phyloP scores from a whole-genome alignment of 2,329 filamentous ascomycete genomes.

The Mariannaea sp. region DNA sequence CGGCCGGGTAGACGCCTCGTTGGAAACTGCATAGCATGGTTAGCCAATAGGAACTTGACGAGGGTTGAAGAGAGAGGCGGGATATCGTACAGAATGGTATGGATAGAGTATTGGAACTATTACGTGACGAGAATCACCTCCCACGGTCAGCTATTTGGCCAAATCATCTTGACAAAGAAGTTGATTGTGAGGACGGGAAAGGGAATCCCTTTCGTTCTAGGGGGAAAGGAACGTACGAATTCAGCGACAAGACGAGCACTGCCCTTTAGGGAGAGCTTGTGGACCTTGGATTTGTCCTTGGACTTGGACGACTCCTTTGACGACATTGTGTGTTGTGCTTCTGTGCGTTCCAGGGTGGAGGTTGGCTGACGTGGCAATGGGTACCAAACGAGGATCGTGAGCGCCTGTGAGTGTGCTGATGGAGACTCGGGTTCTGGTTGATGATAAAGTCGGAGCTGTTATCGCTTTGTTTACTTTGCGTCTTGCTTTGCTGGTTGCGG shows the following conservation, averaged over 20 bases:
- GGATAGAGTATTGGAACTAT: slow-evolving; percentile 97
- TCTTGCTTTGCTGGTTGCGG: slow-evolving; percentile 39
- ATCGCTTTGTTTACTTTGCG: slow-evolving; percentile 36
- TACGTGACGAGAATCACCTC: background rate
- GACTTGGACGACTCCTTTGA: slow-evolving; percentile 39
- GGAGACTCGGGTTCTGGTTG: background rate
- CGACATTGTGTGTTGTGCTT: slow-evolving; percentile 39
- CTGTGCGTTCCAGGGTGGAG: background rate
- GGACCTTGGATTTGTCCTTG: slow-evolving; percentile 65
- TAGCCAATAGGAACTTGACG: background rate
- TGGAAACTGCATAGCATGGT: slow-evolving; percentile 72
- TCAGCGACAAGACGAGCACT: slow-evolving; percentile 87
- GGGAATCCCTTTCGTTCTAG: no score
- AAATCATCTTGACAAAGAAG: no score
- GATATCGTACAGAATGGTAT: slow-evolving; percentile 80
- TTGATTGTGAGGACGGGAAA: no score
- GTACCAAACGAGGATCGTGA: no score
- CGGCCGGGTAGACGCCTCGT: slow-evolving; percentile 82
- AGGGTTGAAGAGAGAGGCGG: background rate
- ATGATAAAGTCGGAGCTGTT: background rate
- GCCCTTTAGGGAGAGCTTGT: slow-evolving; percentile 91
- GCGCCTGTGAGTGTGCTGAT: slow-evolving; percentile 2
- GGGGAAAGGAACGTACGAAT: slow-evolving; percentile 68
- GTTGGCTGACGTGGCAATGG: background rate
- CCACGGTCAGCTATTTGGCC: no score